A percentile compares a stretch with the other conserved stretches of the same genome.
Conservation (phyloP, 106 monocot species). For the Allium sativum region DNA sequence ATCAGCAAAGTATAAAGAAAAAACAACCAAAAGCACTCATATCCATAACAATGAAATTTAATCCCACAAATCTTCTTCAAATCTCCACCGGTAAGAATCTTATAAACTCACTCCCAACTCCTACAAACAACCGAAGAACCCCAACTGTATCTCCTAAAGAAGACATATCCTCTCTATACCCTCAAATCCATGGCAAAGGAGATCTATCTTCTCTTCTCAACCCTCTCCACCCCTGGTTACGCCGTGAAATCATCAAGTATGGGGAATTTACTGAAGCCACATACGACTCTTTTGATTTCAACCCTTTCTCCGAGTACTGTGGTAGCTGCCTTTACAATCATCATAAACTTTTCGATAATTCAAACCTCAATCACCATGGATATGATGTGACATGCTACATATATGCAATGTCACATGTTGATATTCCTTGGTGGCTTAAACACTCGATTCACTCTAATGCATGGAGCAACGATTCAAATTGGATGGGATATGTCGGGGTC, state of each 20-base stretch:
- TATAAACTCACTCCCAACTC: slow-evolving; percentile 3
- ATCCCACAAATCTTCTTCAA: slow-evolving; percentile 1
- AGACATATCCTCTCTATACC: slow-evolving; percentile 30
- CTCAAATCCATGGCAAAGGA: slow-evolving; percentile 22
- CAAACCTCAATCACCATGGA: slow-evolving; percentile 24
- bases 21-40: no score
- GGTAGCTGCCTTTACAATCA: slow-evolving; percentile 48
- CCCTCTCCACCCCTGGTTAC: slow-evolving; percentile 65
- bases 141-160: slow-evolving; percentile 40
- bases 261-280: slow-evolving; percentile 73
- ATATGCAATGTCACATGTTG: slow-evolving; percentile 55
- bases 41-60: no score
- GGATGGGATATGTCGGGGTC: slow-evolving; percentile 74
- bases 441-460: slow-evolving; percentile 21
- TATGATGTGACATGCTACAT: slow-evolving; percentile 47
- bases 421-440: slow-evolving; percentile 39
- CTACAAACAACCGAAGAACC: background rate
- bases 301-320: slow-evolving; percentile 34
- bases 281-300: slow-evolving; percentile 65
- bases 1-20: no score
- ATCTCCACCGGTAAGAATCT: background rate
- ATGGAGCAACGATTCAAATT: slow-evolving; percentile 63
- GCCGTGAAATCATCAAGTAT: slow-evolving; percentile 59
- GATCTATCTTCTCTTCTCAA: slow-evolving; percentile 42
- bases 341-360: slow-evolving; percentile 19